Evolutionary conservation across 306 rosid species (phyloP).

Genomic region (Chamaecrista fasciculata): DNA sequence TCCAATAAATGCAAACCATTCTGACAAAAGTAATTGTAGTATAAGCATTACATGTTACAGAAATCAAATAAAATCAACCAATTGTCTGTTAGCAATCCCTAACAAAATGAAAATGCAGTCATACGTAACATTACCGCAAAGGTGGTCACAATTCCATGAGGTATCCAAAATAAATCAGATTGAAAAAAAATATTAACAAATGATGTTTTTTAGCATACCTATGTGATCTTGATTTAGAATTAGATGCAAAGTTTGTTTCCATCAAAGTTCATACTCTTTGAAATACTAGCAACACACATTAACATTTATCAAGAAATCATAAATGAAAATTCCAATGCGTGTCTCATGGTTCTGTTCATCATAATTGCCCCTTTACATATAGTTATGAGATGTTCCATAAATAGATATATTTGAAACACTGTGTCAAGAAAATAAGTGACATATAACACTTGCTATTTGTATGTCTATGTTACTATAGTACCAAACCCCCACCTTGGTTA

Average conservation of each 20-base stretch:
- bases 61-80: constrained; percentile 16
- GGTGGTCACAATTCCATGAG: constrained; percentile 2
- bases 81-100: constrained; percentile 21
- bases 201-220: constrained; percentile 3
- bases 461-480: constrained; percentile 4
- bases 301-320: background rate
- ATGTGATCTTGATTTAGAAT: constrained; percentile 5
- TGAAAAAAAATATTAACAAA: constrained; percentile 15
- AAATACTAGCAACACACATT: background rate
- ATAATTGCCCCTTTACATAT: constrained; percentile 1
- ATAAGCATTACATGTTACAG: constrained; percentile 25
- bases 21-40: constrained; percentile 54
- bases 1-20: constrained; percentile 89
- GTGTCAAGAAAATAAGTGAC: background rate
- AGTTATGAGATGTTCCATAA: constrained; percentile 18
- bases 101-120: constrained; percentile 14
- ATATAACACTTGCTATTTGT: background rate
- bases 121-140: constrained; percentile 5
- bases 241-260: constrained; percentile 19
- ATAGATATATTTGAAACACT: background rate
- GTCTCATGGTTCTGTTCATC: background rate
- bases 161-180: background rate
- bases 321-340: constrained; percentile 14
- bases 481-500: constrained; percentile 21
- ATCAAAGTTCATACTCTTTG: constrained; percentile 24